Percentiles rank a stretch among this genome's conserved stretches.
Conservation (phyloP, 805 yeast genomes). For the Hyphopichia homilentoma region DNA sequence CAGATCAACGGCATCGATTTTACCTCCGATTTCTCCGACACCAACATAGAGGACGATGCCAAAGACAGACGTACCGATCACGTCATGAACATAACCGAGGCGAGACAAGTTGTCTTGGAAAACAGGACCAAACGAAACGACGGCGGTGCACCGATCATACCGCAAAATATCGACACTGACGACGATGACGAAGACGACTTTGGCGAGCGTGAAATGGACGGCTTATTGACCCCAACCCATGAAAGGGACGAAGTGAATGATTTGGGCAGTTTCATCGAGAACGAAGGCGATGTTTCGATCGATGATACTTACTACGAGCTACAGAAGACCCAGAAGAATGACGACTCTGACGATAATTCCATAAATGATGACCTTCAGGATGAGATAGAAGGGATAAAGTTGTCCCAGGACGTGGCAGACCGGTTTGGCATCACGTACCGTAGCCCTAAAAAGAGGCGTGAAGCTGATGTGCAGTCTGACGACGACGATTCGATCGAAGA, state of each 20-base stretch:
- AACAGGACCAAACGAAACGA: constrained; percentile 1
- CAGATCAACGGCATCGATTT: constrained; percentile 6
- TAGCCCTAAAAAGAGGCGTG: background rate
- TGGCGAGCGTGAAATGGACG: constrained; percentile 32
- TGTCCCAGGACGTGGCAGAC: constrained; percentile 33
- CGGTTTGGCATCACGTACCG: constrained; percentile 23
- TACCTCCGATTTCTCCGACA: constrained; percentile 9
- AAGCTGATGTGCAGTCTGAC: constrained; percentile 2
- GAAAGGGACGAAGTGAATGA: constrained; percentile 28
- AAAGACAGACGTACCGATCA: background rate
- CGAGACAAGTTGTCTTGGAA: constrained; percentile 13
- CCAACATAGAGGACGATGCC: constrained; percentile 7
- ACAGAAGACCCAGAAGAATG: constrained; percentile 4
- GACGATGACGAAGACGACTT: constrained; percentile 29
- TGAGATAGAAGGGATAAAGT: constrained; percentile 22
- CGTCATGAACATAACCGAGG: constrained; percentile 11
- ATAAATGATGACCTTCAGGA: constrained; percentile 9
- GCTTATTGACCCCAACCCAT: constrained; percentile 29
- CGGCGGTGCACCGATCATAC: background rate
- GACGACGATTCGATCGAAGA: constrained; percentile 23
- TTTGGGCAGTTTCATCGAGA: constrained; percentile 21
- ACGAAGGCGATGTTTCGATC: constrained; percentile 6
- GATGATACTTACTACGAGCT: constrained; percentile 10
- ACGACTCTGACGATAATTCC: background rate
- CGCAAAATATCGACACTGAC: background rate